These are phyloP conservation scores for Hypomontagnella submonticulosa DNA, from an alignment of 495 filamentous ascomycete genomes.

Conservation along the genomic window DNA sequence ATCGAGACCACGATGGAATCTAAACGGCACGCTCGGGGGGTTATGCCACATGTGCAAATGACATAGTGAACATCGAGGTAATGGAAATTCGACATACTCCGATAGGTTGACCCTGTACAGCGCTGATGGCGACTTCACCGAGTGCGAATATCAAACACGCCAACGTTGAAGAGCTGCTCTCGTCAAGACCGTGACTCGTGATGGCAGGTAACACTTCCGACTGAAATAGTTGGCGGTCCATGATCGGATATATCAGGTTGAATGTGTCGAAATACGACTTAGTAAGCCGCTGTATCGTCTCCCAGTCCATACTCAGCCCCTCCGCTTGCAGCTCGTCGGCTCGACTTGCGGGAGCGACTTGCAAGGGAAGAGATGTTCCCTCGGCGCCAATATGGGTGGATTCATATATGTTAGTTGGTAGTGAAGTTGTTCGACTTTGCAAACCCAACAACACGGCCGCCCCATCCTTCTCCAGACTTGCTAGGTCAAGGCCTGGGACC, in stretches of 20 bases:
- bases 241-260: constrained; percentile 66
- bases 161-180: constrained; percentile 59
- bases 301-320: constrained; percentile 51
- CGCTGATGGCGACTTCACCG: constrained; percentile 64
- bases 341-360: constrained; percentile 25
- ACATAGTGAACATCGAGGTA: not conserved
- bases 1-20: too few species aligned
- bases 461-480: constrained; percentile 55
- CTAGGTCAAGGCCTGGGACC: constrained; percentile 46
- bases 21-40: not conserved
- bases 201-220: constrained; percentile 58
- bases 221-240: constrained; percentile 64
- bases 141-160: constrained; percentile 68
- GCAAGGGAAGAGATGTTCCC: constrained; percentile 31
- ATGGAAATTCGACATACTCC: constrained; percentile 33
- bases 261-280: constrained; percentile 66
- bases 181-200: constrained; percentile 61
- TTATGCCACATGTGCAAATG: constrained; percentile 10
- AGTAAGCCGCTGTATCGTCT: constrained; percentile 61
- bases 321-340: constrained; percentile 43
- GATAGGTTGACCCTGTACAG: constrained; percentile 57
- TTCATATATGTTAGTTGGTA: constrained; percentile 45
- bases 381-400: constrained; percentile 25
- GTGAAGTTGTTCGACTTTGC: constrained; percentile 49
- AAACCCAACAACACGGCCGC: constrained; percentile 59